Evolutionary conservation across 768 basidiomycete species (phyloP).

Genomic region (Tulasnella sp.): DNA sequence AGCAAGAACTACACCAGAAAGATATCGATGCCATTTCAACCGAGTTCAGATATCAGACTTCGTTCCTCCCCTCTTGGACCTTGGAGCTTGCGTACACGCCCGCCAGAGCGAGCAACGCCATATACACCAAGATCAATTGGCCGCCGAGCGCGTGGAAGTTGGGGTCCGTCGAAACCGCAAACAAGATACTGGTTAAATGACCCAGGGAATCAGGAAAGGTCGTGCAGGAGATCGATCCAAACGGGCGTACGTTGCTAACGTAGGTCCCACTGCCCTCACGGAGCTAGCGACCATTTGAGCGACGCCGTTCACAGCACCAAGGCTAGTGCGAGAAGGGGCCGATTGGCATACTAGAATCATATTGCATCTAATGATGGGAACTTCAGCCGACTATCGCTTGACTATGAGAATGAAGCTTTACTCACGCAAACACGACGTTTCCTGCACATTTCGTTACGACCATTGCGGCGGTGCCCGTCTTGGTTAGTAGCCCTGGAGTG

Average conservation of each 20-base stretch:
- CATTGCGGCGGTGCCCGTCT: slow-evolving; percentile 13
- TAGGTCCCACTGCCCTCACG: slow-evolving; percentile 32
- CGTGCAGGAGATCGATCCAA: background rate
- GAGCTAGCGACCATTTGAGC: slow-evolving; percentile 37
- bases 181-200: slow-evolving; percentile 8
- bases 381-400: background rate
- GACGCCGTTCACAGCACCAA: slow-evolving; percentile 36
- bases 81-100: slow-evolving; percentile 21
- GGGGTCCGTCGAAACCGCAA: slow-evolving; percentile 27
- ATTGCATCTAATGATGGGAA: slow-evolving; percentile 28
- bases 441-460: background rate
- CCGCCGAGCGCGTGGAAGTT: slow-evolving; percentile 29
- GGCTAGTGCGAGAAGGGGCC: slow-evolving; percentile 32
- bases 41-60: background rate
- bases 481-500: slow-evolving; percentile 11
- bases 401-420: background rate
- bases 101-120: background rate
- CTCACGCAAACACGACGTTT: slow-evolving; percentile 28
- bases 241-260: slow-evolving; percentile 28
- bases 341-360: slow-evolving; percentile 35
- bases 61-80: slow-evolving; percentile 25
- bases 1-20: too few relatives aligned
- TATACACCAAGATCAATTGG: slow-evolving; percentile 29
- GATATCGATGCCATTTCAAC: background rate
- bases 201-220: background rate